Percentiles rank a stretch among this genome's conserved stretches.
These are phyloP conservation scores for Blastocystis sp. DNA, from an alignment of 352 stramenopile species.

Conservation along the genomic window DNA sequence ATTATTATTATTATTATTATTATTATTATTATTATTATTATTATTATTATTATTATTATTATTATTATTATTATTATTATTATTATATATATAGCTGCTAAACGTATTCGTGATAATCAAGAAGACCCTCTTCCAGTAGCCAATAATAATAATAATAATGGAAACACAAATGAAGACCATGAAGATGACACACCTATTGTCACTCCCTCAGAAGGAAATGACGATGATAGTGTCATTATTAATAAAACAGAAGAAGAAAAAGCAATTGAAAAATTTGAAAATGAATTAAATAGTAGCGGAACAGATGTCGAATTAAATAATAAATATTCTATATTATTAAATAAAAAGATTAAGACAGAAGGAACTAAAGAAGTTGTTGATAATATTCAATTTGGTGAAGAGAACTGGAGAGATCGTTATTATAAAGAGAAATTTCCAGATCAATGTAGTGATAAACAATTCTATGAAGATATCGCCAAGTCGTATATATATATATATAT, in stretches of 20 bases:
- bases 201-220: background rate
- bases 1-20: background rate
- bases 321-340: slow-evolving; percentile 7
- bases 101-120: no score
- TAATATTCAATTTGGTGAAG: slow-evolving; percentile 74
- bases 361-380: slow-evolving; percentile 60
- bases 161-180: no score
- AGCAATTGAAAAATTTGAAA: slow-evolving; percentile 18
- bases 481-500: no score
- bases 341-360: slow-evolving; percentile 46
- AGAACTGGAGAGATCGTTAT: slow-evolving; percentile 80
- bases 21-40: background rate
- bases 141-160: no score
- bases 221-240: background rate
- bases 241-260: background rate
- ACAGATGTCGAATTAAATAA: background rate
- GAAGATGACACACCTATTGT: no score
- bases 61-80: slow-evolving; percentile 18
- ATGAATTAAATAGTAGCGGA: slow-evolving; percentile 47
- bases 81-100: background rate
- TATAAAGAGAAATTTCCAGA: slow-evolving; percentile 53
- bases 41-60: slow-evolving; percentile 28
- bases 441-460: background rate
- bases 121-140: no score
- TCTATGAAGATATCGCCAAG: slow-evolving; percentile 11